A percentile compares a stretch with the other conserved stretches of the same genome.
Conservation (phyloP, 225 moss, liverwort and hornwort species). For the Sphagnum tenellum region DNA sequence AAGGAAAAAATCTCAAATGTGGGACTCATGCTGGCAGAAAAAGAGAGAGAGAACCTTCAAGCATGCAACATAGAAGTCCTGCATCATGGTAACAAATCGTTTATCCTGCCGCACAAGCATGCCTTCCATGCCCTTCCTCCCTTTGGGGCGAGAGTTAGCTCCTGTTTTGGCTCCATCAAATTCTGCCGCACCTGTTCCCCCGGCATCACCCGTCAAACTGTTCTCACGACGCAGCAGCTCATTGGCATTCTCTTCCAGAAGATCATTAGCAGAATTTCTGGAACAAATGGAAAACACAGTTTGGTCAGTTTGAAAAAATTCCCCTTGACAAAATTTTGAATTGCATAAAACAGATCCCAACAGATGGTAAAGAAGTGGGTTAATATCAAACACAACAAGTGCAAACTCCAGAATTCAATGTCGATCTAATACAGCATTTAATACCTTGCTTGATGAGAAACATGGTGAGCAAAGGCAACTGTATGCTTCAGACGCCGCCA, state of each 20-base stretch:
- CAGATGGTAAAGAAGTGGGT: no score
- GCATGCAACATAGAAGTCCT: conserved; percentile 98
- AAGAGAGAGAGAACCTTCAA: conserved; percentile 51
- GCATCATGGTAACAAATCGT: conserved; percentile 56
- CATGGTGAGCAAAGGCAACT: conserved; percentile 60
- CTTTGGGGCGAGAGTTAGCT: conserved; percentile 47
- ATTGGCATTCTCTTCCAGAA: conserved; percentile 58
- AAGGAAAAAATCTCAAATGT: no score
- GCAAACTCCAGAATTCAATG: no score
- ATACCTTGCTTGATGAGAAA: conserved; percentile 37
- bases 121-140: conserved; percentile 94
- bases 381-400: no score
- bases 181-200: conserved; percentile 56
- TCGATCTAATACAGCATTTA: background rate
- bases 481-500: conserved; percentile 78
- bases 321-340: no score
- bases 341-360: no score
- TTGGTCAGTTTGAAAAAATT: no score
- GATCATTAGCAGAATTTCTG: conserved; percentile 17
- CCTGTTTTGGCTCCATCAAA: conserved; percentile 58
- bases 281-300: no score
- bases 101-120: conserved; percentile 94
- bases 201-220: conserved; percentile 25
- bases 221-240: conserved; percentile 24
- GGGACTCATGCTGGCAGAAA: no score